These are phyloP conservation scores for Oenanthe sinensis DNA, from an alignment of 129 eudicot genomes.

Conservation along the genomic window DNA sequence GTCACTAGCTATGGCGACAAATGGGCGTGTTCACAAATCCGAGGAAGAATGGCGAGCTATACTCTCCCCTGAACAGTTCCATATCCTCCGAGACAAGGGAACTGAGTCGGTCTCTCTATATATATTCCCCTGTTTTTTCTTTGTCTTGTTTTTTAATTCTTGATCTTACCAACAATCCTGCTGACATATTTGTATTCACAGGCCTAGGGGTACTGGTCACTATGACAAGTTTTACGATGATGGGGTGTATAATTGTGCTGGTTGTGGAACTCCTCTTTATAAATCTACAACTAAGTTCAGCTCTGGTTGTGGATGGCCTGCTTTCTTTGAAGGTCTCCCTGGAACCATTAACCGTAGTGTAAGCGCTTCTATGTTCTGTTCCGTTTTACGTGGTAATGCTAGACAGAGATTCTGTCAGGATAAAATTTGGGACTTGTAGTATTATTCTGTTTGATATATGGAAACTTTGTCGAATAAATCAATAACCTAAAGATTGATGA, in stretches of 20 bases:
- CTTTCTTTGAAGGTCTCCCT: constrained; percentile 88
- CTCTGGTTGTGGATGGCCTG: constrained; percentile 99
- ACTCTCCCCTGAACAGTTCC: constrained; percentile 77
- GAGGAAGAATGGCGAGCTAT: constrained; percentile 89
- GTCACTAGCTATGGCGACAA: not conserved
- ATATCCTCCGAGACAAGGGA: constrained; percentile 74
- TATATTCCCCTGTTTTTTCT: too few species aligned
- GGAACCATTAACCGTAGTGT: constrained; percentile 82
- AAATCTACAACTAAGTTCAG: constrained; percentile 83
- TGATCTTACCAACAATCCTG: too few species aligned
- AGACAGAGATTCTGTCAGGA: not conserved
- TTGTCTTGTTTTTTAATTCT: not conserved
- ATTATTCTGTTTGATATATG: not conserved
- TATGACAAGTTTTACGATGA: constrained; percentile 66
- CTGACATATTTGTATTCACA: constrained; percentile 9
- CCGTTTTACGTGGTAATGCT: not conserved
- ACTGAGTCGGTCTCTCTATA: constrained; percentile 42
- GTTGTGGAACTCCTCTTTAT: constrained; percentile 82
- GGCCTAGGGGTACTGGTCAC: constrained; percentile 64
- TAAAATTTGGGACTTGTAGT: too few species aligned
- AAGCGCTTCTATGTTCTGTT: constrained; percentile 6
- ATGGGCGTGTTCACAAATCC: constrained; percentile 27
- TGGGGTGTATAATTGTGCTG: constrained; percentile 79
- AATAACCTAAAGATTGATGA: not conserved
- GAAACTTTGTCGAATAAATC: not conserved